A percentile compares a stretch with the other conserved stretches of the same genome.
Conservation (phyloP, 768 basidiomycete genomes). For the Pholiota microspora region DNA sequence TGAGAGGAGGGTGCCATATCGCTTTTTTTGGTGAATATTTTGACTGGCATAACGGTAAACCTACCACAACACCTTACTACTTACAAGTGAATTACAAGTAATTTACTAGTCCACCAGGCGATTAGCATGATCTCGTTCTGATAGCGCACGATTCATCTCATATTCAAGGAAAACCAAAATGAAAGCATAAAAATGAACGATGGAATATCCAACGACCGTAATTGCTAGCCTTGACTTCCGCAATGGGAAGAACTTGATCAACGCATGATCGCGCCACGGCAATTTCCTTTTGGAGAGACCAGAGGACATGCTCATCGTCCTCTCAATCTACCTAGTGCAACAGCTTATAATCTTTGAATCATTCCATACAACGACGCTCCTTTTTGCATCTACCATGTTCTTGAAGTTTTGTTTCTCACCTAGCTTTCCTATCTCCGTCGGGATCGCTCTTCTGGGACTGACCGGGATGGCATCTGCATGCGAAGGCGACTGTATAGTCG, state of each 20-base stretch:
- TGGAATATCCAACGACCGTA: background rate
- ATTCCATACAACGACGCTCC: background rate
- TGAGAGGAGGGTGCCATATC: no score
- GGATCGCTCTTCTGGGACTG: conserved; percentile 18
- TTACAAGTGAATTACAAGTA: no score
- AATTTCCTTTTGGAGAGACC: background rate
- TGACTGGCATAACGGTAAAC: no score
- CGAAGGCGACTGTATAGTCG: conserved; percentile 67
- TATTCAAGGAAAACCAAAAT: no score
- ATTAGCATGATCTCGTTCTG: no score
- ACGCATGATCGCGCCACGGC: background rate
- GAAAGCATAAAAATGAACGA: no score
- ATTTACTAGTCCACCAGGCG: no score
- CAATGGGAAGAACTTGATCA: background rate
- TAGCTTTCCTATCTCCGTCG: background rate
- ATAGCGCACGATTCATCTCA: no score
- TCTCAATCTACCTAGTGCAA: background rate
- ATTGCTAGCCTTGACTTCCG: no score
- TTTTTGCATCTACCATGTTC: background rate
- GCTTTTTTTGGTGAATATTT: no score
- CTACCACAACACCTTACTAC: no score
- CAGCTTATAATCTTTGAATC: background rate
- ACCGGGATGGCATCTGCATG: conserved; percentile 47
- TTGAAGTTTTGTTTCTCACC: background rate
- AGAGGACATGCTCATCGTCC: background rate